Evolutionary conservation across 2,329 filamentous ascomycete species (phyloP).

Genomic region (Diaporthe sp.): DNA sequence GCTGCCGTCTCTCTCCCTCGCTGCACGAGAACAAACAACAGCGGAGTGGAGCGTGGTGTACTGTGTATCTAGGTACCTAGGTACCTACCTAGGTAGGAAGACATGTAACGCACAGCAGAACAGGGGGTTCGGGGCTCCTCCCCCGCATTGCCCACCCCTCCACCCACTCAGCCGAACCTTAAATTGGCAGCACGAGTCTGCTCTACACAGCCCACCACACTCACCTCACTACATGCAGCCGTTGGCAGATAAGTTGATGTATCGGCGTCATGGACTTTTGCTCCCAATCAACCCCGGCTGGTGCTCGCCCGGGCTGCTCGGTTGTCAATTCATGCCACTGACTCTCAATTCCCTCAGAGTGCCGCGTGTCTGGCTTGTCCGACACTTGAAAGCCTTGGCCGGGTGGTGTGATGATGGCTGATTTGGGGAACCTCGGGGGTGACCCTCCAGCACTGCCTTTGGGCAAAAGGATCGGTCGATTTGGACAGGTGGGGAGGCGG

Average conservation of each 20-base stretch:
- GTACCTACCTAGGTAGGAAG: too few relatives aligned
- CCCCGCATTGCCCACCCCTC: too few relatives aligned
- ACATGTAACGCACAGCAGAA: too few relatives aligned
- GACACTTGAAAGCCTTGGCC: too few relatives aligned
- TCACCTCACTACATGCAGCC: too few relatives aligned
- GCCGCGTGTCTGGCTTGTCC: background rate
- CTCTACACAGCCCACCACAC: too few relatives aligned
- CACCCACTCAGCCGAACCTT: too few relatives aligned
- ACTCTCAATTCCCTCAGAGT: background rate
- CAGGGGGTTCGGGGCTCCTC: too few relatives aligned
- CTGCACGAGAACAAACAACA: too few relatives aligned
- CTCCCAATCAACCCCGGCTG: background rate
- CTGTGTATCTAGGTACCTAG: too few relatives aligned
- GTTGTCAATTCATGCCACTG: background rate
- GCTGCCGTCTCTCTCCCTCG: background rate
- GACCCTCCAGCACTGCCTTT: too few relatives aligned
- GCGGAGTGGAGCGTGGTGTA: background rate
- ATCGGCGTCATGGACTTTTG: slow-evolving; percentile 13
- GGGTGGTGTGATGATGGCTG: background rate
- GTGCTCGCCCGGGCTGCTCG: background rate
- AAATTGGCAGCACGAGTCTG: too few relatives aligned
- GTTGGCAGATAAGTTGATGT: background rate
- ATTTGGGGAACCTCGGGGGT: background rate
- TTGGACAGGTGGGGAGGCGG: background rate
- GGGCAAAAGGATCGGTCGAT: background rate